These are phyloP conservation scores for Amanita phalloides DNA, from an alignment of 768 basidiomycete genomes.

Conservation along the genomic window DNA sequence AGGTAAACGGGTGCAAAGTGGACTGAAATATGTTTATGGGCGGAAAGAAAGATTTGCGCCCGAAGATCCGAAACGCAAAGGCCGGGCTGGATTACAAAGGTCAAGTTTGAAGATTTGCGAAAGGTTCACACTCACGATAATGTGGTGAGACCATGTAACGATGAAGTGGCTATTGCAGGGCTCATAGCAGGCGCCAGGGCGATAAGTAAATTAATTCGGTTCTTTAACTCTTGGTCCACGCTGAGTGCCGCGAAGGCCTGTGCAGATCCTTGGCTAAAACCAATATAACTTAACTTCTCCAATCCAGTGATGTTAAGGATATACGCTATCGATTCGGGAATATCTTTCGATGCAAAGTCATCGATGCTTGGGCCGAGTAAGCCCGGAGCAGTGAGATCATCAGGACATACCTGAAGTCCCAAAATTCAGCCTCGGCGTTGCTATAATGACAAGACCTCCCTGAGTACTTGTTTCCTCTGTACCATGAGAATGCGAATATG, in stretches of 20 bases:
- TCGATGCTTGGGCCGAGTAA: conserved; percentile 38
- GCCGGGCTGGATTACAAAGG: conserved; percentile 40
- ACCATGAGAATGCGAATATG: conserved; percentile 1
- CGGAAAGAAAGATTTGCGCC: conserved; percentile 72
- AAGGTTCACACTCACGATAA: conserved; percentile 43
- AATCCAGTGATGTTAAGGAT: conserved; percentile 61
- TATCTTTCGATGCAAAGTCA: conserved; percentile 84
- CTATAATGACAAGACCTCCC: conserved; percentile 40
- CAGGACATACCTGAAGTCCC: conserved; percentile 51
- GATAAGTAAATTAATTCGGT: conserved; percentile 72
- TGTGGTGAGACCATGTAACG: conserved; percentile 82
- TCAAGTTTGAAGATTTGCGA: not conserved
- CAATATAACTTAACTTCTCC: conserved; percentile 63
- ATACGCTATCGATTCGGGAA: conserved; percentile 76
- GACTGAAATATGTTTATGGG: conserved; percentile 77
- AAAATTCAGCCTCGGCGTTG: conserved; percentile 33
- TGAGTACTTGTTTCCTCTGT: conserved; percentile 78
- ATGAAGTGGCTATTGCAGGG: conserved; percentile 57
- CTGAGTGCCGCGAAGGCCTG: conserved; percentile 83
- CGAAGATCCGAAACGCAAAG: conserved; percentile 74
- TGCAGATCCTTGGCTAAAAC: conserved; percentile 77
- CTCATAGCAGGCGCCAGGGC: conserved; percentile 81
- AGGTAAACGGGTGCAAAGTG: conserved; percentile 77
- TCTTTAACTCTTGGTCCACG: conserved; percentile 63
- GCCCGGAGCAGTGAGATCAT: not conserved